Base-by-base conservation (phyloP, 805 yeast species). In the Priceomyces melissophilus region DNA sequence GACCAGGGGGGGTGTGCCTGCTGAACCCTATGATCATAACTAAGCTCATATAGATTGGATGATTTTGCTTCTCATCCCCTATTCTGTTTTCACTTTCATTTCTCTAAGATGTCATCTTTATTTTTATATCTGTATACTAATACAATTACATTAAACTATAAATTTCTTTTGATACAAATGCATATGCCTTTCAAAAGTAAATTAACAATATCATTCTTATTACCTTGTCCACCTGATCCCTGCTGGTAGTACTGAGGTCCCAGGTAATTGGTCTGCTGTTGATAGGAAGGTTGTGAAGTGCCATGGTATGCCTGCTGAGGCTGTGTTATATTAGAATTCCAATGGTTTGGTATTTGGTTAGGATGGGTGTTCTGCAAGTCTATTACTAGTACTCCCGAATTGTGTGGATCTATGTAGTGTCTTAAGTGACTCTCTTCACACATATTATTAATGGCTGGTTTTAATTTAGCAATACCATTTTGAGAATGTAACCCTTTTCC, bases 401-500 rank as follows among this genome's bases (percentile, higher is more conserved):
- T 91, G 40, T 83, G 75, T 2, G 71, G 69, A 52, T 89, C 91
- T 28, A 84, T 70, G 50, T 78, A 70, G 47, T 76, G 78, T 23
- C 63, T 74, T 48, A 90, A 72, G 17, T 78, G 67, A 32, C 83
- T 78, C 50, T 87, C 84, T 27, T 65, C 56, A 61, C 96, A 88
- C 55, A 87, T 63, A 37, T 78, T 75, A 55, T 87, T 93, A 13
- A 89, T 79, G 0, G 96, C 96, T 2, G 97, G 97, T 60, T 84
- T 86, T 51, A 91, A 64, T 61, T 89, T 90, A 32, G 96, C 90
- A 39, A 87, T 77, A 10, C 95, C 95, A 49, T 80, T 71, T 39
- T 75, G 71, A 1, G 96, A 87, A 59, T 90, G 98, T 32, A 80
- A 57, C 6, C 97, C 98, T 62, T 91, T 91, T 8, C 98, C 98